Base-by-base conservation (phyloP, 2,329 filamentous ascomycete genomes). In the Ophiocordyceps camponoti-saundersi region DNA sequence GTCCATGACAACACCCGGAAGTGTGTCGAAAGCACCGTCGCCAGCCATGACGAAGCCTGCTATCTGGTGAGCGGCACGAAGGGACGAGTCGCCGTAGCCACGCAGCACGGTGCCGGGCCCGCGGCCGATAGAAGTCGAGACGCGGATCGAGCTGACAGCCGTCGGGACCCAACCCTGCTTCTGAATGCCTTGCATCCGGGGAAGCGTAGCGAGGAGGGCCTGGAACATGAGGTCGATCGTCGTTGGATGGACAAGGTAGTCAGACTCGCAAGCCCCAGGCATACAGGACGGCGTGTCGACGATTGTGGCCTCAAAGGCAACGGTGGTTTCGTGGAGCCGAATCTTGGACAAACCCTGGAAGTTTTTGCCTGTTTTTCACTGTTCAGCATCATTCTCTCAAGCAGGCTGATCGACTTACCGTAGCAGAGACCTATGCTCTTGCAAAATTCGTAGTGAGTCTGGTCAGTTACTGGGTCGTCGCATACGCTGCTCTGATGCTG, bases 151-250 rank as follows among this genome's bases (percentile, higher is more conserved):
- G 26, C 18, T 13, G 36, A 22, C 45, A 5, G 23, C 23, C 15
- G 36, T 46, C 8, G 45, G 45, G 10, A 40, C 45, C 45, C 45
- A 46, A 15, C 26, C 29, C 20, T 46, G 45, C 39, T 46, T 40
- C 23, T 22, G 16, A 7, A 42, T 20, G 22, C 39, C 36, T 16
- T 42, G 11, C 34, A 41, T 41, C 3, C 22, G 12, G 22, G 18
- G 45, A 1, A 46, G 8, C 6, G 45, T 29, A 18, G 30, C 45
- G 4, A 46, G 12, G 11, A 41, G n/a, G 26, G 45, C 20, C 23
- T 46, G 45, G 21, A 46, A 18, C 36, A 42, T 20, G 45, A 40
- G 36, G 39, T 46, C 45, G 5, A 46, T 39, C 7, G 45, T 46
- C n/a, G 36, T 21, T 2, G 45, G 45, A 13, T 46, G 45, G n/a